Base-by-base conservation (phyloP, 768 basidiomycete species). In the Cyclocybe cylindracea region DNA sequence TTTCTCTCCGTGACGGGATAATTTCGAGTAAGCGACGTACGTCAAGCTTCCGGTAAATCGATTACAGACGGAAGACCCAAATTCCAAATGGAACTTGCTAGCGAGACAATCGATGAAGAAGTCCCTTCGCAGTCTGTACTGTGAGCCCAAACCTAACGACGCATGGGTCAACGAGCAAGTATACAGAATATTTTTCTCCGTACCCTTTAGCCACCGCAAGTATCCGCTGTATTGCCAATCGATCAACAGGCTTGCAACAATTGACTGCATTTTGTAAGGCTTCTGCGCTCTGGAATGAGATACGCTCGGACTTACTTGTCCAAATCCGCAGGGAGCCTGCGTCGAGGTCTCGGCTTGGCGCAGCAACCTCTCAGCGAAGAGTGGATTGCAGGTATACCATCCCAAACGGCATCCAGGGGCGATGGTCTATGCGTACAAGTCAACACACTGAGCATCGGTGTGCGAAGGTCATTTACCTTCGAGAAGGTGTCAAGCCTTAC, bases 401-500 rank as follows among this genome's bases (percentile, higher is more conserved):
- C 91, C 91, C 19, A 92, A 65, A 7, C 90, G 80, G 47, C 80
- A 80, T 2, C 90, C 91, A 3, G 91, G 91, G 2, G 86, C 86
- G 42, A 92, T 80, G 2, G 84, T 88, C 86, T 92, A 46, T 39
- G 31, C 46, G 19, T 39, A 37, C 16, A 42, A 48, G 13, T 49
- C 11, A 39, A 18, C 14, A 4, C 13, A 44, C 10, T 10, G 31
- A 18, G 7, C 18, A 4, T 11, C 34, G 39, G 33, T 11, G 16
- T 10, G 13, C 14, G 36, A 10, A 7, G 11, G 24, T 55, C 34
- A 2, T 24, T 24, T 24, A 24, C 86, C 81, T 90, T 91, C 35
- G 84, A 87, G 64, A 90, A 89, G 0, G 85, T 85, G 61, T 94
- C 92, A 34, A 94, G 70, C 3, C 90, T 85, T 51, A 95, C 83